Base-by-base conservation (phyloP, 495 filamentous ascomycete species). In the Hypoxylon trugodes region DNA sequence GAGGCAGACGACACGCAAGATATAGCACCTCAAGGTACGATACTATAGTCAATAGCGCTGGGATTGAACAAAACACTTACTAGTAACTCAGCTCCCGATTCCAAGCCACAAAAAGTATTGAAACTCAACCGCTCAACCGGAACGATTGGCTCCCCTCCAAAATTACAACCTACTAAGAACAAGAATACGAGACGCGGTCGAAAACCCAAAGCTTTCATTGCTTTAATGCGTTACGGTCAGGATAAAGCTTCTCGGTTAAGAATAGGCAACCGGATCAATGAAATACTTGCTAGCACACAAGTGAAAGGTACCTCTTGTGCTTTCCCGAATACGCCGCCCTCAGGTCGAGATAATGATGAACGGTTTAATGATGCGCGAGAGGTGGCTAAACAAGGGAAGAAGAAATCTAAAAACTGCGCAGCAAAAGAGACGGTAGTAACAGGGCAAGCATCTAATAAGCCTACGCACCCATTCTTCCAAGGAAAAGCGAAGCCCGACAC, bases 391-490 rank as follows among this genome's bases (percentile, higher is more conserved):
- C 15, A 30, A 6, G 13, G 0, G 12, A 36, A 37, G 6, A 9
- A 15, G 1, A 18, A 21, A 13, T 4, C 36, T 1, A 33, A 59
- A 16, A 45, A 57, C 8, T 0, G 10, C 28, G 16, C 30, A 2
- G 22, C 33, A 51, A n/a, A n/a, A n/a, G n/a, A n/a, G n/a, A n/a
- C n/a, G n/a, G n/a, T n/a, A n/a, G n/a, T n/a, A n/a, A n/a, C n/a
- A n/a, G n/a, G n/a, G n/a, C n/a, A n/a, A 48, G 13, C 72, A 25
- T 74, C 84, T 25, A 49, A 74, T 18, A 96, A 90, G 68, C 58
- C 83, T 2, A 89, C 89, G 0, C 93, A 96, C 76, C 93, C 93
- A 0, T 96, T 97, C 68, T 97, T 97, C 68, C 48, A 81, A 4
- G 81, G 79, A 4, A 84, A 83, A 54, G 1, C 61, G 5, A 65